phyloP scores from a whole-genome alignment of 495 filamentous ascomycete species.

The Aspergillus sclerotioniger region DNA sequence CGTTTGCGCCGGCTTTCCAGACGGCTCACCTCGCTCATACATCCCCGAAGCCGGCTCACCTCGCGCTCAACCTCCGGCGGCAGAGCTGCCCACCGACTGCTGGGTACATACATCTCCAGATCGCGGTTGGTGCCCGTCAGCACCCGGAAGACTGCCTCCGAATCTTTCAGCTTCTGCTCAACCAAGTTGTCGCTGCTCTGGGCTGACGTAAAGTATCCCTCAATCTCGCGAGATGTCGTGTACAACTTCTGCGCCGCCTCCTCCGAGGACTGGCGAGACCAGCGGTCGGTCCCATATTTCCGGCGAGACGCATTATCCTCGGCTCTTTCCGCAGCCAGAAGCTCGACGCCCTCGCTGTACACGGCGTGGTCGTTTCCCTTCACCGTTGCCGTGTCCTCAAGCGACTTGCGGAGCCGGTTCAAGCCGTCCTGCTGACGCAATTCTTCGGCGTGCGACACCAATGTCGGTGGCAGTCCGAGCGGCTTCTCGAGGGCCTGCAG shows the following conservation, averaged over 20 bases:
- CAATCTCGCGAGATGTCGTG: conserved; percentile 71
- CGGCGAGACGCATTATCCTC: conserved; percentile 73
- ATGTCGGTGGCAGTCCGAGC: conserved; percentile 78
- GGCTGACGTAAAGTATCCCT: conserved; percentile 84
- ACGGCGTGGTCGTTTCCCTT: conserved; percentile 70
- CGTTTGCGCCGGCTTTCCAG: conserved; percentile 74
- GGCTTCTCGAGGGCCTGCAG: conserved; percentile 95
- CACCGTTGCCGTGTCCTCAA: conserved; percentile 83
- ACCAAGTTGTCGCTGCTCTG: conserved; percentile 80
- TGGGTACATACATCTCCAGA: conserved; percentile 85
- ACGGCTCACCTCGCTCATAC: conserved; percentile 77
- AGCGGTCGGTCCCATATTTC: conserved; percentile 87
- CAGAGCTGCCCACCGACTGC: conserved; percentile 72
- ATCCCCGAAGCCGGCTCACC: conserved; percentile 66
- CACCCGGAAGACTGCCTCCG: conserved; percentile 69
- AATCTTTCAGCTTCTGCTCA: conserved; percentile 71
- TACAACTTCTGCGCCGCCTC: conserved; percentile 73
- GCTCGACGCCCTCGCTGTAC: conserved; percentile 77
- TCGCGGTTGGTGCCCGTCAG: conserved; percentile 75
- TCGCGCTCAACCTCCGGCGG: conserved; percentile 77
- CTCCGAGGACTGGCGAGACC: conserved; percentile 68
- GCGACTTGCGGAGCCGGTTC: conserved; percentile 66
- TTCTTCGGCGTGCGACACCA: conserved; percentile 90
- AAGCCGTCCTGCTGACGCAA: conserved; percentile 90
- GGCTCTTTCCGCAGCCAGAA: conserved; percentile 73